Percentiles rank a stretch among this genome's conserved stretches.
Evolutionary conservation across 2,329 filamentous ascomycete genomes (phyloP).

Genomic region (Pseudonectria foliicola): DNA sequence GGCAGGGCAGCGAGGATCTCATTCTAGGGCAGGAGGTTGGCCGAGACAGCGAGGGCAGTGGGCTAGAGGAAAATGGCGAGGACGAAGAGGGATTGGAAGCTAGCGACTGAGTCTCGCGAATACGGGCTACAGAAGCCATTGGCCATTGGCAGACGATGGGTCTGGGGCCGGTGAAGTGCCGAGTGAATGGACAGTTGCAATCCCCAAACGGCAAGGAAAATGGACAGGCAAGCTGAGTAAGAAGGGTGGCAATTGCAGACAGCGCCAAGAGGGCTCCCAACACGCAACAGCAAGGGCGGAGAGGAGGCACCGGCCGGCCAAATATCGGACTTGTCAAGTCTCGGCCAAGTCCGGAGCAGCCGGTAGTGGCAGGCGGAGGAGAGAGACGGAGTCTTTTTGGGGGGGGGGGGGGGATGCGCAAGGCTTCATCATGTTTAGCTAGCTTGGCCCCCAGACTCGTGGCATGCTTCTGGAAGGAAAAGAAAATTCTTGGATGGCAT

Average conservation of each 20-base stretch:
- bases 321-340: too few relatives aligned
- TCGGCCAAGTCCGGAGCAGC: conserved; percentile 8
- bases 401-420: conserved; percentile 10
- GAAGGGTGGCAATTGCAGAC: too few relatives aligned
- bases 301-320: too few relatives aligned
- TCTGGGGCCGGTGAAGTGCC: conserved; percentile 24
- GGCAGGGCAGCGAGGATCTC: conserved; percentile 61
- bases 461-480: conserved; percentile 25
- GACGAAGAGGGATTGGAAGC: conserved; percentile 9
- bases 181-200: conserved; percentile 7
- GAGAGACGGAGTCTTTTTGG: conserved; percentile 9
- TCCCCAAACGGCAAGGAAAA: too few relatives aligned
- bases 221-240: too few relatives aligned
- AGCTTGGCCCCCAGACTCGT: conserved; percentile 12
- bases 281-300: too few relatives aligned
- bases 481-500: conserved; percentile 19
- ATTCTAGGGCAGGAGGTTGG: conserved; percentile 43
- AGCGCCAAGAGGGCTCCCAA: too few relatives aligned
- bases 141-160: conserved; percentile 7
- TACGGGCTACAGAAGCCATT: conserved; percentile 2
- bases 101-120: too few relatives aligned
- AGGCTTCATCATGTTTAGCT: conserved; percentile 14
- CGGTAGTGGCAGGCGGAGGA: conserved; percentile 15
- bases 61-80: conserved; percentile 19
- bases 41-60: conserved; percentile 26